Evolutionary conservation across 1,139 yeast species (phyloP).

Genomic region (Candida smagusa): DNA sequence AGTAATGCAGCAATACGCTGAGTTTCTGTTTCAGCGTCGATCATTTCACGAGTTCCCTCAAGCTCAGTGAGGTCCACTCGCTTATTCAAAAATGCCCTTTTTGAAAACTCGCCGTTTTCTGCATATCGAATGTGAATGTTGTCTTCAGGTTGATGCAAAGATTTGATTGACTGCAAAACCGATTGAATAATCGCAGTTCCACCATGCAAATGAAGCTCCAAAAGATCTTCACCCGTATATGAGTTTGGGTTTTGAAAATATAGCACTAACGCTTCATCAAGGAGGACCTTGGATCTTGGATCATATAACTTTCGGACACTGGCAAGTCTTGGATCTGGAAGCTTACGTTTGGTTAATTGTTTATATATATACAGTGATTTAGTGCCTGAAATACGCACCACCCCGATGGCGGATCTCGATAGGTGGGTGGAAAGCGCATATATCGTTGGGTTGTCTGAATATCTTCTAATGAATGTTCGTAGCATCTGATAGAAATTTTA

Average conservation of each 20-base stretch:
- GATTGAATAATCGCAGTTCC: conserved; percentile 81
- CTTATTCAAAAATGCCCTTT: conserved; percentile 75
- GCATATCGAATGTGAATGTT: conserved; percentile 67
- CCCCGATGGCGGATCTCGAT: conserved; percentile 83
- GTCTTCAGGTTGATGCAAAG: conserved; percentile 40
- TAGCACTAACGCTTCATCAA: conserved; percentile 76
- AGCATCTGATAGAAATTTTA: conserved; percentile 5
- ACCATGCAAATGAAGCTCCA: conserved; percentile 91
- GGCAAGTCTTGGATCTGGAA: conserved; percentile 54
- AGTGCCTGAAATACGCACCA: conserved; percentile 79
- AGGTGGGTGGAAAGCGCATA: conserved; percentile 87
- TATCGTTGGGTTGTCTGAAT: conserved; percentile 49
- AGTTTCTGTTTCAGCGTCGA: conserved; percentile 91
- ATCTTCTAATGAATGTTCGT: neutral
- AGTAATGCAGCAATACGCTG: conserved; percentile 75
- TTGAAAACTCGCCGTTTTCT: conserved; percentile 89
- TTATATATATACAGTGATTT: conserved; percentile 45
- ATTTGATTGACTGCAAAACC: conserved; percentile 61
- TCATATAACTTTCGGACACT: conserved; percentile 52
- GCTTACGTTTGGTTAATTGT: conserved; percentile 40
- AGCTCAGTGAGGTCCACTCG: conserved; percentile 72
- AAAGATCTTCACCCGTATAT: conserved; percentile 87
- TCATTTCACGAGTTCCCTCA: conserved; percentile 85
- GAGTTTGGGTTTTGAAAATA: conserved; percentile 75
- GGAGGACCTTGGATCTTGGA: conserved; percentile 34